These are phyloP conservation scores for Vicia faba DNA, from an alignment of 306 rosid genomes.

Conservation along the genomic window DNA sequence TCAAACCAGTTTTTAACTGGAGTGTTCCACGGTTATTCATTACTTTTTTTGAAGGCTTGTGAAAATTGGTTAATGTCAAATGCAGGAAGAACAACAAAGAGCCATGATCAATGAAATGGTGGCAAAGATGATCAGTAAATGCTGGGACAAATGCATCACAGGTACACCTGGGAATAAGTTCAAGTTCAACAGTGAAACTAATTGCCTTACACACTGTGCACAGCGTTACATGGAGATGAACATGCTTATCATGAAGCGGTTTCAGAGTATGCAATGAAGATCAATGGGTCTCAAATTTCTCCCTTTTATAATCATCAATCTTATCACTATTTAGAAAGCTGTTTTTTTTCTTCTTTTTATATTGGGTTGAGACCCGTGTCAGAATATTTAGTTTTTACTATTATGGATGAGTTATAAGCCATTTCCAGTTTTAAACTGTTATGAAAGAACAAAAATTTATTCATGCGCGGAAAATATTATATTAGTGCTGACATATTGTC, in stretches of 20 bases:
- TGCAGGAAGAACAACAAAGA: slow-evolving; percentile 85
- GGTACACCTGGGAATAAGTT: slow-evolving; percentile 83
- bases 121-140: slow-evolving; percentile 73
- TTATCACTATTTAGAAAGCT: slow-evolving; percentile 31
- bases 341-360: neutral
- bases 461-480: slow-evolving; percentile 6
- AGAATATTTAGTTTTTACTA: slow-evolving; percentile 23
- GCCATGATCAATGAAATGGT: slow-evolving; percentile 82
- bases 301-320: slow-evolving; percentile 12
- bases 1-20: too few species aligned
- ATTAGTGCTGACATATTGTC: neutral
- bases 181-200: slow-evolving; percentile 75
- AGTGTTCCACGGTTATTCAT: too few species aligned
- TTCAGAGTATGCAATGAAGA: slow-evolving; percentile 68
- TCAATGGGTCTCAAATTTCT: slow-evolving; percentile 18
- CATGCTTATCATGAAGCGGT: slow-evolving; percentile 67
- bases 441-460: neutral
- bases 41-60: too few species aligned
- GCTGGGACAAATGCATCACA: slow-evolving; percentile 94
- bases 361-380: slow-evolving; percentile 18
- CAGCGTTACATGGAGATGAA: slow-evolving; percentile 80
- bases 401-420: neutral
- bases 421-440: slow-evolving; percentile 17
- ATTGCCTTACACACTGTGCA: slow-evolving; percentile 80
- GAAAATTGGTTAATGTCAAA: too few species aligned